phyloP scores from a whole-genome alignment of 768 basidiomycete genomes.

The Nidularia sp. region DNA sequence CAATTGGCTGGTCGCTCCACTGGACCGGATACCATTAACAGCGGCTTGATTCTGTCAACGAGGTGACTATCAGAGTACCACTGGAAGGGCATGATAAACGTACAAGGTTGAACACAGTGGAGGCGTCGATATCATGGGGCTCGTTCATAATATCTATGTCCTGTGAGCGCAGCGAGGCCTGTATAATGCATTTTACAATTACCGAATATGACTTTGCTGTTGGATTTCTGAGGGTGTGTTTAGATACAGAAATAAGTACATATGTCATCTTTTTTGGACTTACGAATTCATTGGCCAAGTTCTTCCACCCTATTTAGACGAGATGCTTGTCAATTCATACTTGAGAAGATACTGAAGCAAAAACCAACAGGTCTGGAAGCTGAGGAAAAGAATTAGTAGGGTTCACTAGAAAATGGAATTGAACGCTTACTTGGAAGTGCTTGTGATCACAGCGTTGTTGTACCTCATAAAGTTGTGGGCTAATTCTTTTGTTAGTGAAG shows the following conservation, averaged over 20 bases:
- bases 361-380: slow-evolving; percentile 46
- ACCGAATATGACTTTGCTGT: slow-evolving; percentile 53
- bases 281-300: slow-evolving; percentile 52
- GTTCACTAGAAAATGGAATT: not conserved
- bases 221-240: slow-evolving; percentile 27
- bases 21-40: slow-evolving; percentile 58
- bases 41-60: slow-evolving; percentile 54
- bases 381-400: slow-evolving; percentile 9
- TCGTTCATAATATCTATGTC: slow-evolving; percentile 52
- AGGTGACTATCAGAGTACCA: slow-evolving; percentile 1
- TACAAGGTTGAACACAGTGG: slow-evolving; percentile 46
- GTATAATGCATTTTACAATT: not conserved
- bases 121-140: slow-evolving; percentile 54
- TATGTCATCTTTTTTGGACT: slow-evolving; percentile 10
- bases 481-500: slow-evolving; percentile 8
- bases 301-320: slow-evolving; percentile 44
- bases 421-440: slow-evolving; percentile 36
- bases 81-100: slow-evolving; percentile 7
- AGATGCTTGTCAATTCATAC: not conserved
- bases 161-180: not conserved
- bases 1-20: slow-evolving; percentile 58
- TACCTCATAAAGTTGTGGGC: slow-evolving; percentile 63
- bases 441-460: slow-evolving; percentile 47
- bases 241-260: not conserved
- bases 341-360: not conserved